A percentile compares a stretch with the other conserved stretches of the same genome.
These are phyloP conservation scores for Trichophyton mentagrophytes DNA, from an alignment of 2,329 filamentous ascomycete genomes.

Conservation along the genomic window DNA sequence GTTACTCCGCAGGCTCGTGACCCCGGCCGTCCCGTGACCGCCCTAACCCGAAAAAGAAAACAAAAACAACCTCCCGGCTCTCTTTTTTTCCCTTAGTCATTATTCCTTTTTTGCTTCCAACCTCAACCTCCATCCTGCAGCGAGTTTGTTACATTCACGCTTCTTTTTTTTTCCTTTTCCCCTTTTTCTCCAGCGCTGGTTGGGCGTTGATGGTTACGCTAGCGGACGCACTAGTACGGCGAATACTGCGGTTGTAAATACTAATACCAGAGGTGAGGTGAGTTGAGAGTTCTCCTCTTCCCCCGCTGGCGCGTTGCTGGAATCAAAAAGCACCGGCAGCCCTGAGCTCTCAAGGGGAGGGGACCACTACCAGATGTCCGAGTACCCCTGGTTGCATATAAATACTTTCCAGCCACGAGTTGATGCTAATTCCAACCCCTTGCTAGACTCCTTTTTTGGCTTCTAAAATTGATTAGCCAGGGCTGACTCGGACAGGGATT, in stretches of 20 bases:
- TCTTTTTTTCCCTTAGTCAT: background rate
- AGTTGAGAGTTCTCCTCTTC: background rate
- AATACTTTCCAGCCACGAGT: slow-evolving; percentile 2
- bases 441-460: slow-evolving; percentile 4
- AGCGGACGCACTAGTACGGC: background rate
- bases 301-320: background rate
- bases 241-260: background rate
- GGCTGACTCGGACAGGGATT: background rate
- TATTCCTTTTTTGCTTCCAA: background rate
- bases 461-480: slow-evolving; percentile 3
- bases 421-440: background rate
- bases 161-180: background rate
- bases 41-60: too few relatives aligned
- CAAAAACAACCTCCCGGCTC: background rate
- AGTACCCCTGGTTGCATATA: slow-evolving; percentile 5
- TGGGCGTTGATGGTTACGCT: slow-evolving; percentile 2
- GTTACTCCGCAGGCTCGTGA: too few relatives aligned
- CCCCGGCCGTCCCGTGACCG: too few relatives aligned
- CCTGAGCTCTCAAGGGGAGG: background rate
- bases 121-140: background rate
- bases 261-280: background rate
- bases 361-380: background rate
- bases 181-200: background rate
- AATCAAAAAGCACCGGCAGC: background rate
- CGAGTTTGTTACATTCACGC: background rate